These are phyloP conservation scores for Oropetium thomaeum DNA, from an alignment of 176 grass and related monocot species.

Conservation along the genomic window DNA sequence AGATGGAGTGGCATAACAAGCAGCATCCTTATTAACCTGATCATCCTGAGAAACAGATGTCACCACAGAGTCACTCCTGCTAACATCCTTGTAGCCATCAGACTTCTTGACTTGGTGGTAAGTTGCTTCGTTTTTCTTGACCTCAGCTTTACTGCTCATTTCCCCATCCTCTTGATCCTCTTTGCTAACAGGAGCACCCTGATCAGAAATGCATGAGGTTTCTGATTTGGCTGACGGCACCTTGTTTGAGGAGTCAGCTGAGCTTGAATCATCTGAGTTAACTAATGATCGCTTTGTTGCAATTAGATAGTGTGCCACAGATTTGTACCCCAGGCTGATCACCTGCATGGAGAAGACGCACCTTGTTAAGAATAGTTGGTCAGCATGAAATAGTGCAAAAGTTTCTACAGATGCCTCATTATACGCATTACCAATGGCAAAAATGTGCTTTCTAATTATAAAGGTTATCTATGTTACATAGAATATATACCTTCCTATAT, in stretches of 20 bases:
- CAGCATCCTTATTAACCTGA: constrained; percentile 11
- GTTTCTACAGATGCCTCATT: background rate
- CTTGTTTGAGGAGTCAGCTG: constrained; percentile 32
- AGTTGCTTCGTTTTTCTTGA: background rate
- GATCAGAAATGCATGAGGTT: constrained; percentile 17
- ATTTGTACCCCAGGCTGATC: constrained; percentile 68
- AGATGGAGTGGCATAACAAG: constrained; percentile 25
- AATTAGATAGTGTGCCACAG: constrained; percentile 87
- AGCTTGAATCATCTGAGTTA: constrained; percentile 22
- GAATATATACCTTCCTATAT: constrained; percentile 66
- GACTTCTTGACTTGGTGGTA: background rate
- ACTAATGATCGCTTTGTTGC: constrained; percentile 46
- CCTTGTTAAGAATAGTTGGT: background rate
- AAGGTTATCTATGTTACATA: too few relatives aligned
- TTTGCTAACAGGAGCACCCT: constrained; percentile 6
- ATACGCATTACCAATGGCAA: background rate
- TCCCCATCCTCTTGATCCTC: constrained; percentile 19
- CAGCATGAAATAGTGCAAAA: background rate
- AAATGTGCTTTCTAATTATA: too few relatives aligned
- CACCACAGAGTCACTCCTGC: constrained; percentile 21
- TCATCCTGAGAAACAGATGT: constrained; percentile 18
- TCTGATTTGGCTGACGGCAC: constrained; percentile 11
- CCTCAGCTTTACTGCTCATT: constrained; percentile 14
- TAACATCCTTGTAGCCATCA: constrained; percentile 3
- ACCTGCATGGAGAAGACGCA: constrained; percentile 37